Base-by-base conservation (phyloP, 2,329 filamentous ascomycete genomes). In the Clonostachys rosea region DNA sequence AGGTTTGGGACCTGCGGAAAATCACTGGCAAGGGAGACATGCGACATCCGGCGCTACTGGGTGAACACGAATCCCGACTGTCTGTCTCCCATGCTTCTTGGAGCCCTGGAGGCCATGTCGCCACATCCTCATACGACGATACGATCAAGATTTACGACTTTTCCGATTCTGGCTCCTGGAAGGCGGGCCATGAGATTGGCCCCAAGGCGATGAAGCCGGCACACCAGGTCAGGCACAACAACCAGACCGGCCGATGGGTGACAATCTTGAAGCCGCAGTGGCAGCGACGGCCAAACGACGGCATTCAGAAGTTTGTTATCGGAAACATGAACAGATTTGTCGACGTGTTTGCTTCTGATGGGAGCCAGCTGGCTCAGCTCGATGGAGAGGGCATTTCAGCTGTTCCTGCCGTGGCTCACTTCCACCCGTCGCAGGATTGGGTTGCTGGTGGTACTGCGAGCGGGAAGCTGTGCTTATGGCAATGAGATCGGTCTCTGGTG, bases 241-340 rank as follows among this genome's bases (percentile, higher is more conserved):
- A 96, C 59, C 94, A 99, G 69, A 97, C 91, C 0, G 94, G 92
- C 0, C 78, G 91, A 47, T 96, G 90, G 90, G 91, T 96, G 0
- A 95, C 90, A 0, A 96, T 80, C 34, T 64, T 76, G 61, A 95
- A 76, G 78, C 94, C 63, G 0, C 90, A 96, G 57, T 99, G 94
- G 94, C 94, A 99, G 64, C 74, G 80, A 34, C 77, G 80, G 42
- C 92, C 94, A 0, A 70, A 77, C 34, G 89, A 94, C 49, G 84
- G 85, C 8, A 83, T 95, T 6, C 86, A 95, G 52, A 90, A 92
- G 51, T 91, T 99, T 57, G 88, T 83, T 20, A 92, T 99, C 48
- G 94, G 89, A 2, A 99, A 97, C 56, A 97, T 97, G 94, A 96
- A 95, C 61, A 83, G 94, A 2, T 97, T 96, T 57, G 89, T 97